Percentiles rank a stretch among this genome's conserved stretches.
Conservation (phyloP, 176 grass and related monocot genomes). For the Neostapfia colusana region DNA sequence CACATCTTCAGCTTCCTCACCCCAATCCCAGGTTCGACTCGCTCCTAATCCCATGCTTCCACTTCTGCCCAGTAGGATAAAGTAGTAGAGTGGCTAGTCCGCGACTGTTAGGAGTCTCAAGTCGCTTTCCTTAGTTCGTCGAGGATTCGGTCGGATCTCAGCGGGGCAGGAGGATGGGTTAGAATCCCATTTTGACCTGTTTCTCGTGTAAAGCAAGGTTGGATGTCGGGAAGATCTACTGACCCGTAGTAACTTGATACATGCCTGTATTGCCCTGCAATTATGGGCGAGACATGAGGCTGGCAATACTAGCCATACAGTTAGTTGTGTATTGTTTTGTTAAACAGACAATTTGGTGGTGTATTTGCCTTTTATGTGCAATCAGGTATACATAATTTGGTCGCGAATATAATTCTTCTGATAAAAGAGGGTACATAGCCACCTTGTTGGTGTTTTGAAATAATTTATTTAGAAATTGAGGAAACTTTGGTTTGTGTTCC, state of each 20-base stretch:
- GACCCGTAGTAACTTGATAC: no score
- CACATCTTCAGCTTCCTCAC: conserved; percentile 95
- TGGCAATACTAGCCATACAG: background rate
- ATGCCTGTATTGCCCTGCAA: no score
- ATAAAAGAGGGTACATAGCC: background rate
- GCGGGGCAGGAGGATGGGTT: background rate
- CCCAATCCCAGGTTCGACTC: conserved; percentile 84
- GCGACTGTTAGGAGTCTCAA: background rate
- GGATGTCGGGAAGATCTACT: background rate
- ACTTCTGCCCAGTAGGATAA: background rate
- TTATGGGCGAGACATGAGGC: background rate
- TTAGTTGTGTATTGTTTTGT: background rate
- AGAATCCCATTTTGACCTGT: conserved; percentile 19
- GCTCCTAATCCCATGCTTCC: background rate
- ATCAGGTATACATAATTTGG: background rate
- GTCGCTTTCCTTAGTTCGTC: background rate
- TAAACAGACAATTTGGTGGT: background rate
- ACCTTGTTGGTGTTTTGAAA: background rate
- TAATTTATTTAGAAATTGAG: background rate
- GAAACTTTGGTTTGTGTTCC: background rate
- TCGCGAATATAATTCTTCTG: background rate
- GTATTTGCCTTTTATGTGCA: background rate
- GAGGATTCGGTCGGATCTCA: conserved; percentile 2
- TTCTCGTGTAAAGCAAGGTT: background rate
- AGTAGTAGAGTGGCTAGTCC: background rate